Base-by-base conservation (phyloP, 306 rosid genomes). In the Dicorynia guianensis region DNA sequence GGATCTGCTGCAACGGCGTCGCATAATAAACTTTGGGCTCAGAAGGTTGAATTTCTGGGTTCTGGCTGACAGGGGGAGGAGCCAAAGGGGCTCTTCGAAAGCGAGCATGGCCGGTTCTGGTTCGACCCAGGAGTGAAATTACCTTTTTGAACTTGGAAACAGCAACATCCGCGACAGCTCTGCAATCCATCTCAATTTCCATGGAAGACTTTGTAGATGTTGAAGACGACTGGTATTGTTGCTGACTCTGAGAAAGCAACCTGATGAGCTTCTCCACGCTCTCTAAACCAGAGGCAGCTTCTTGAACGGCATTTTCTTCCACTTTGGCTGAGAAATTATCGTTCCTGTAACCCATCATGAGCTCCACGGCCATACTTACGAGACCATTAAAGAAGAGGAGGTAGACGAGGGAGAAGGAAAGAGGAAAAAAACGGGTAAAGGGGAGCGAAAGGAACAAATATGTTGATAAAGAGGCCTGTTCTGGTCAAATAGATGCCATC, bases 1-100 rank as follows among this genome's bases (percentile, higher is more conserved):
- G 97, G 90, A 93, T 89, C 87, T 88, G 98, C 86, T 88, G 94
- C 62, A 93, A 74, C 75, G 98, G 94, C 20, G 88, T 89, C 1
- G 90, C 93, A 20, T 80, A 76, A 69, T 62, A 87, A 44, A 81
- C 66, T 53, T 53, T 82, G 3, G 79, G 64, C 5, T 79, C 80
- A 3, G 80, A 10, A 30, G 46, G 60, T 4, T 25, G 59, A 39
- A 1, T 59, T 13, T 71, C 47, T 1, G 60, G 74, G 40, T 5
- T 13, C 11, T 65, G 93, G 49, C 4, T 43, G 1, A 60, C 60
- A 7, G 36, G 19, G 4, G 34, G 46, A 0, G 74, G n/a, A 46
- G 44, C 12, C 34, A 89, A 35, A 42, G 97, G 97, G 18, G 89
- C 96, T 67, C 97, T 67, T 36, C 97, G 67, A 75, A 94, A 94